Conservation (phyloP, 1,284 basidiomycete genomes). For the Phellinidium pouzarii region DNA sequence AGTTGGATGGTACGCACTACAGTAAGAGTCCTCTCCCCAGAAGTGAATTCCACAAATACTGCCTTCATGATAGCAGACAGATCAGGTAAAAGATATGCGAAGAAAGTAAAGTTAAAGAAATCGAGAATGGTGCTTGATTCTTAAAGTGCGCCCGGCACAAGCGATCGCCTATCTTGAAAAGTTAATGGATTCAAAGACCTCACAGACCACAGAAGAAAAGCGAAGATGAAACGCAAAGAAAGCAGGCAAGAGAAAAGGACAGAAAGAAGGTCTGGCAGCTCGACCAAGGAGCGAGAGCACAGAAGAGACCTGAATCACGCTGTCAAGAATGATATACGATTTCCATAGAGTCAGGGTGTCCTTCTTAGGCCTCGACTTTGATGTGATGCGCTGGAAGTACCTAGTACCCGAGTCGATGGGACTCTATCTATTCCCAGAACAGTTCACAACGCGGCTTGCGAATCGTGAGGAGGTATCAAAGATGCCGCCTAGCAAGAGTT, state of each 20-base stretch:
- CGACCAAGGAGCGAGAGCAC: constrained; percentile 4
- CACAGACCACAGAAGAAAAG: constrained; percentile 17
- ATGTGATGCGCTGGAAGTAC: too few species aligned
- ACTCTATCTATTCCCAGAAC: too few species aligned
- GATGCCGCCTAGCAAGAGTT: background rate
- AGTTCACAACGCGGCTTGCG: background rate
- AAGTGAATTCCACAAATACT: constrained; percentile 22
- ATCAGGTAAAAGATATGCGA: too few species aligned
- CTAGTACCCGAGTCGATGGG: too few species aligned
- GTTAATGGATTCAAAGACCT: constrained; percentile 26
- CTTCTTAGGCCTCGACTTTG: too few species aligned
- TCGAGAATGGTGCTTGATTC: constrained; percentile 27
- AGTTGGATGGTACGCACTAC: constrained; percentile 33
- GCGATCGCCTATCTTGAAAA: constrained; percentile 28
- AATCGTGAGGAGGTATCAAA: constrained; percentile 5
- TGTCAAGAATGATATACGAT: background rate
- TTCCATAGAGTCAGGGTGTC: too few species aligned
- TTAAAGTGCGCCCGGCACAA: constrained; percentile 31
- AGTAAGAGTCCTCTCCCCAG: constrained; percentile 33
- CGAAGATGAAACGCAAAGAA: constrained; percentile 3
- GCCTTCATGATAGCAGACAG: constrained; percentile 21
- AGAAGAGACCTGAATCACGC: background rate
- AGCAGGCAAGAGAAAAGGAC: constrained; percentile 9
- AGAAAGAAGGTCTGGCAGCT: background rate
- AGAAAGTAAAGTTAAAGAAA: background rate